Conservation (phyloP, 495 filamentous ascomycete genomes). For the Tetracladium setigerum region DNA sequence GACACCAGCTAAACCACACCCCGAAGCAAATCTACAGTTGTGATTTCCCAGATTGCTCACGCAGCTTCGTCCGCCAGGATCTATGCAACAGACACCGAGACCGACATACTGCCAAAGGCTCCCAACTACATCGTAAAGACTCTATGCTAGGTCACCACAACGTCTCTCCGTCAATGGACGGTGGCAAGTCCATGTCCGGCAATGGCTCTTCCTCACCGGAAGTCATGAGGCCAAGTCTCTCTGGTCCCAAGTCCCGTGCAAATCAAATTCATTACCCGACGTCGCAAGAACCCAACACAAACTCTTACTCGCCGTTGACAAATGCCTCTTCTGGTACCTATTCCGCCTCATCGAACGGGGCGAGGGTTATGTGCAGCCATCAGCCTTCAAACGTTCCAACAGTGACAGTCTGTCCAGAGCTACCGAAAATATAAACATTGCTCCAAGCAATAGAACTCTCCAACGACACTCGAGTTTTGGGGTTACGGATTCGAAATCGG, state of each 20-base stretch:
- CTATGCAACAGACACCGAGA: slow-evolving; percentile 90
- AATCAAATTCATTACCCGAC: slow-evolving; percentile 45
- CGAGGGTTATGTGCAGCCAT: slow-evolving; percentile 6
- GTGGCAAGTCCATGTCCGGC: slow-evolving; percentile 33
- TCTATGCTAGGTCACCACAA: slow-evolving; percentile 55
- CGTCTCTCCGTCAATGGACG: slow-evolving; percentile 37
- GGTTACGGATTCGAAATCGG: slow-evolving; percentile 12
- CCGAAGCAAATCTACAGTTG: slow-evolving; percentile 96
- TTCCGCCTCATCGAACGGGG: slow-evolving; percentile 17
- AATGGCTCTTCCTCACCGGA: slow-evolving; percentile 41
- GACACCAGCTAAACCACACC: slow-evolving; percentile 93
- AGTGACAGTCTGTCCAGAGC: slow-evolving; percentile 15
- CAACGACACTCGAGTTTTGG: slow-evolving; percentile 22
- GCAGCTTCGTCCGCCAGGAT: slow-evolving; percentile 90
- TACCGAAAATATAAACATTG: slow-evolving; percentile 1
- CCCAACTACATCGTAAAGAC: slow-evolving; percentile 88
- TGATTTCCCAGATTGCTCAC: slow-evolving; percentile 85
- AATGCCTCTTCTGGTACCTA: slow-evolving; percentile 38
- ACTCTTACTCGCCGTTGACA: slow-evolving; percentile 40
- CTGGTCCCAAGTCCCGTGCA: slow-evolving; percentile 32
- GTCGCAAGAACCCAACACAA: slow-evolving; percentile 38
- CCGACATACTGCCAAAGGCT: slow-evolving; percentile 91
- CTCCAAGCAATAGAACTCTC: slow-evolving; percentile 4
- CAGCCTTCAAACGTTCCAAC: slow-evolving; percentile 20
- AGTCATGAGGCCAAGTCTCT: slow-evolving; percentile 31